Evolutionary conservation across 176 grass and related monocot genomes (phyloP), one percentile per base, ranked within the genome.

Genomic region (Luzula sylvatica): DNA sequence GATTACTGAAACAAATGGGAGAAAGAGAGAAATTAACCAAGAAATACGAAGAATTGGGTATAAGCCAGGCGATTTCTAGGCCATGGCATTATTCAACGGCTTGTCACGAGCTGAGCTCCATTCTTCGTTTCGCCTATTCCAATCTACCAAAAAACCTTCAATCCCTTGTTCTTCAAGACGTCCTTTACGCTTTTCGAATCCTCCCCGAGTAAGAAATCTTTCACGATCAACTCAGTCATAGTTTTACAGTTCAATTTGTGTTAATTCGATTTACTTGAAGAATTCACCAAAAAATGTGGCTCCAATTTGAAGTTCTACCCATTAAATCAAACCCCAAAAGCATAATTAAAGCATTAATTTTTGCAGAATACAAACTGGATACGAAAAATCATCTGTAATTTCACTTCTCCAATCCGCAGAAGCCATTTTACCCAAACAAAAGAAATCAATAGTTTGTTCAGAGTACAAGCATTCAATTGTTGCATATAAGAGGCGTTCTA

Each of bases 381-480:
- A 79, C 70, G 84, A 61, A 46, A 45, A 86, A 67, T 23, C 55
- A 3, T 68, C 84, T 24, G 68, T 83, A 8, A 82, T 70, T 38
- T 23, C 11, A 32, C 77, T 96, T 73, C 57, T 89, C 20, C 84
- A 82, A 68, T 77, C 68, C 0, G 81, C 65, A 61, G 90, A 96
- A 65, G 50, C 54, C 55, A 60, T 61, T 8, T 46, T 96, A 54
- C 84, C 81, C 27, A 96, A 82, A 69, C 90, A 96, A 52, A 96
- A 86, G 47, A 96, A 86, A 59, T 58, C 77, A 13, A 55, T 78
- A 55, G 80, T 71, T 65, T 53, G 58, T 76, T 86, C 83, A 45
- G 84, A 96, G 70, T 96, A 86, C 40, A 96, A 86, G 68, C 71
- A 42, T 45, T 84, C 77, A 3, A 53, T 76, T 52, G 47, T 96